A percentile compares a stretch with the other conserved stretches of the same genome.
Evolutionary conservation across 2,329 filamentous ascomycete genomes (phyloP).

Genomic region (Penicillium sp.): DNA sequence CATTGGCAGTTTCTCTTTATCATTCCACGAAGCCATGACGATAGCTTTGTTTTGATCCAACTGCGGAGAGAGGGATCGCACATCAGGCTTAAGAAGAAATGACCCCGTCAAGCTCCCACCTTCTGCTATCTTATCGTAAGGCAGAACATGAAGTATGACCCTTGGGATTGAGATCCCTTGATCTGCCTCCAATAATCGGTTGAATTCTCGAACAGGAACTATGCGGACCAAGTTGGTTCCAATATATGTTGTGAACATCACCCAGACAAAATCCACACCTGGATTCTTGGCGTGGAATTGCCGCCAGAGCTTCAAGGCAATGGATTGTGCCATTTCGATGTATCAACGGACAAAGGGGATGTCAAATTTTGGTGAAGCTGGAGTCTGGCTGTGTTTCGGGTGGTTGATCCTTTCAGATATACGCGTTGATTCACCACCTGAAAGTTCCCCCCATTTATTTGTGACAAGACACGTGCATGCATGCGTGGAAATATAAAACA

Average conservation of each 20-base stretch:
- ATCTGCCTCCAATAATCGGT: neutral
- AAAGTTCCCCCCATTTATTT: too few relatives aligned
- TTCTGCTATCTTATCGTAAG: neutral
- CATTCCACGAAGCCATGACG: neutral
- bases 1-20: neutral
- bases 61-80: neutral
- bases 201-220: neutral
- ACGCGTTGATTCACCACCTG: too few relatives aligned
- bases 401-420: too few relatives aligned
- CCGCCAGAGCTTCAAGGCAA: neutral
- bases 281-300: neutral
- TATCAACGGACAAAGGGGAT: neutral
- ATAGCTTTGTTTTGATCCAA: neutral
- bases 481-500: too few relatives aligned
- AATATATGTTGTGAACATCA: neutral
- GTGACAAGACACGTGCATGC: too few relatives aligned
- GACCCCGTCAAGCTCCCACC: neutral
- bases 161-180: neutral
- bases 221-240: neutral
- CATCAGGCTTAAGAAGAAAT: neutral
- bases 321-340: neutral
- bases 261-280: neutral
- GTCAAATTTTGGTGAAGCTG: neutral
- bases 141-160: neutral
- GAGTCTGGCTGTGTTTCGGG: too few relatives aligned